Conservation (phyloP, 2,329 filamentous ascomycete species). For the Colletotrichum camelliae region DNA sequence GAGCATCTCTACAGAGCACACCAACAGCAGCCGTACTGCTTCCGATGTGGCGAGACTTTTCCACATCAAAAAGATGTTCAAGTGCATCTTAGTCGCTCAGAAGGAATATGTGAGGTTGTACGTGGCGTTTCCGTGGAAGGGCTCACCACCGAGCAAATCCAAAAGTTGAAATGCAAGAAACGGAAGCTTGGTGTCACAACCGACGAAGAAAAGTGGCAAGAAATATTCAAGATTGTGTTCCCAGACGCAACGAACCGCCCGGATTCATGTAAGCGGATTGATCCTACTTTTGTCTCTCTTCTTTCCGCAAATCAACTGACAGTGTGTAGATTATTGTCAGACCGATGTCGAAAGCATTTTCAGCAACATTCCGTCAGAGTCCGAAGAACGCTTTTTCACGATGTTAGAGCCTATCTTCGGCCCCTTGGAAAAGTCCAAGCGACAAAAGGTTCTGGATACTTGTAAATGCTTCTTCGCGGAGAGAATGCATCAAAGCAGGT, state of each 20-base stretch:
- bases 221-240: neutral
- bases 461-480: no score
- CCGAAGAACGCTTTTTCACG: fast-evolving
- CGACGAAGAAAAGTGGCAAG: neutral
- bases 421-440: fast-evolving
- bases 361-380: fast-evolving
- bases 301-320: no score
- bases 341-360: no score
- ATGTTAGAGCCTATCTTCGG: no score
- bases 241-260: fast-evolving
- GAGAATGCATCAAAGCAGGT: no score
- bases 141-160: neutral
- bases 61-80: fast-evolving
- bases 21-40: fast-evolving
- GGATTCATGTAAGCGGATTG: neutral
- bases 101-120: neutral
- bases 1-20: neutral
- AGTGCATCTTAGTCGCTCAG: fast-evolving
- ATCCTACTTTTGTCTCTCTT: no score
- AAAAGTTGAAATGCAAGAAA: neutral
- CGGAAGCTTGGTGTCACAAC: no score
- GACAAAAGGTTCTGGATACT: no score
- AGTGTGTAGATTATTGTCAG: no score
- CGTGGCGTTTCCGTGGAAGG: neutral
- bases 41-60: neutral